A percentile compares a stretch with the other conserved stretches of the same genome.
These are phyloP conservation scores for Dictyostelium intermedium DNA, from an alignment of 78 protist species.

Conservation along the genomic window DNA sequence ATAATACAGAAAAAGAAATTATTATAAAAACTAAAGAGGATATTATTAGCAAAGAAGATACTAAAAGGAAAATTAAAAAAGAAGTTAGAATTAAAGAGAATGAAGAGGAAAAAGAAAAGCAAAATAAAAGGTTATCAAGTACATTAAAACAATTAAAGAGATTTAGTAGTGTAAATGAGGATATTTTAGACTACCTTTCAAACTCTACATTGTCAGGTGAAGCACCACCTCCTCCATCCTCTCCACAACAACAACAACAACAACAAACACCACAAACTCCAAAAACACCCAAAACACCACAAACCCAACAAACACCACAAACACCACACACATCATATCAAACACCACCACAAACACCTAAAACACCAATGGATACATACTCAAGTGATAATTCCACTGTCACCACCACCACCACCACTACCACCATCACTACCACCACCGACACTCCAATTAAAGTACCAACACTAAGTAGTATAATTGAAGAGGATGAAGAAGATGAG, in stretches of 20 bases:
- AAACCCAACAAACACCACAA: not conserved
- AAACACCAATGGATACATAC: not conserved
- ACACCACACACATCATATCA: not conserved
- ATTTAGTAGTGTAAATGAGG: not conserved
- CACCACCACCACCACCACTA: not conserved
- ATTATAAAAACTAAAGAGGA: not conserved
- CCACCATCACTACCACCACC: not conserved
- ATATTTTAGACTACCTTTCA: not conserved
- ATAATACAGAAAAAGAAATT: not conserved
- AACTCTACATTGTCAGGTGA: constrained; percentile 26
- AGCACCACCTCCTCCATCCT: not conserved
- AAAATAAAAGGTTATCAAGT: not conserved
- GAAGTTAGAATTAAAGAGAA: not conserved
- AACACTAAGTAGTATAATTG: not conserved
- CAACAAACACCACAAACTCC: not conserved
- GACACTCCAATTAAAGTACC: not conserved
- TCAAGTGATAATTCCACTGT: not conserved
- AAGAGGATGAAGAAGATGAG: constrained; percentile 24
- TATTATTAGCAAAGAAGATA: not conserved
- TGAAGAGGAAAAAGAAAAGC: not conserved
- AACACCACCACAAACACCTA: not conserved
- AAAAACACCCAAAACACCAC: not conserved
- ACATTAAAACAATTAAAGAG: not conserved
- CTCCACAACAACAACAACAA: not conserved
- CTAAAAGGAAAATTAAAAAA: not conserved